Evolutionary conservation across 257 asterid species (phyloP), one percentile per base, ranked within the genome.

Genomic region (Euphrasia confusa): DNA sequence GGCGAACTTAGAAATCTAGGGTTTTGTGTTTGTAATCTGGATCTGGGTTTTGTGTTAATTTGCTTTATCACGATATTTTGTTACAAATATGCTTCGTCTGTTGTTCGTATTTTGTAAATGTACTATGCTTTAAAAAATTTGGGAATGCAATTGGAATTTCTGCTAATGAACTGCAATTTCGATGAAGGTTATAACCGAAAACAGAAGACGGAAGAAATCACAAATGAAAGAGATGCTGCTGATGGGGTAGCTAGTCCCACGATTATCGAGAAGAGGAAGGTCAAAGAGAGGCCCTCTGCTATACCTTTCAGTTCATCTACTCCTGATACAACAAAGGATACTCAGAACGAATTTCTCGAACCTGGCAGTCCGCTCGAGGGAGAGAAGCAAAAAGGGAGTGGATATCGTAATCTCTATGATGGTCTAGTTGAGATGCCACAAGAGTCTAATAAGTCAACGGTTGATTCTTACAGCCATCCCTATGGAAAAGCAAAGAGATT

Each of bases 261-360:
- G 30, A 17, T 79, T 68, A 58, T 64, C 69, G 71, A 60, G 66
- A 81, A 73, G 60, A 56, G 47, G 71, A 60, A 66, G 57, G 75
- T 60, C 71, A 68, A 71, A 74, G 76, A 68, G 74, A 75, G 68
- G 78, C 78, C 61, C 15, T 71, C 35, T 68, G 76, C 63, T n/a
- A 40, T 62, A 30, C 66, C 72, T 24, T 48, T 39, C 28, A 64
- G 47, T 71, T 63, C 70, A 49, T 65, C 66, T 50, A 40, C 67
- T 50, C 53, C 48, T 55, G 70, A 37, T 65, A 69, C 56, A 66
- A 18, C 30, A 15, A 72, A 62, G 40, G 68, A 68, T 18, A 61
- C n/a, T 58, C 61, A 44, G 40, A 56, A 66, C 10, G 54, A 55
- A 54, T 15, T 18, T 60, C 11, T 26, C 48, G 32, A 24, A 53